Conservation (phyloP, 2,329 filamentous ascomycete genomes). For the Calonectria fujianensis region DNA sequence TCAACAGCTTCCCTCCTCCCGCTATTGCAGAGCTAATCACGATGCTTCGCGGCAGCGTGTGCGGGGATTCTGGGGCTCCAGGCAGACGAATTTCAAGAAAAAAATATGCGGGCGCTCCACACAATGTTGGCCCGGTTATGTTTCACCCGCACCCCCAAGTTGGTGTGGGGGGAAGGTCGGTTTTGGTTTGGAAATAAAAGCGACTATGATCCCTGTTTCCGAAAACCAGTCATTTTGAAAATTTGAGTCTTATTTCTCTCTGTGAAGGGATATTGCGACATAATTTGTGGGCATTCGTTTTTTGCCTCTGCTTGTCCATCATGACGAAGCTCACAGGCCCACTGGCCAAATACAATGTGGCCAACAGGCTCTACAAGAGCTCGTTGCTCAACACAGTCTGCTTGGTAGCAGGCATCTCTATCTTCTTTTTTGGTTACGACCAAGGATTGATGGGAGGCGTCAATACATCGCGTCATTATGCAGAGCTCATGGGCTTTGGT, state of each 20-base stretch:
- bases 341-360: constrained; percentile 11
- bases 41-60: background rate
- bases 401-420: constrained; percentile 4
- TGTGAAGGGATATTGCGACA: background rate
- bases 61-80: constrained; percentile 16
- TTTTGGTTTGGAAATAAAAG: constrained; percentile 9
- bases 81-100: background rate
- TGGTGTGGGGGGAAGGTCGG: background rate
- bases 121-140: constrained; percentile 3
- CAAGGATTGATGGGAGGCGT: constrained; percentile 15
- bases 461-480: constrained; percentile 19
- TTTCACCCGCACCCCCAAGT: background rate
- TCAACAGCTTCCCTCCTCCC: background rate
- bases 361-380: constrained; percentile 18
- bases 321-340: constrained; percentile 12
- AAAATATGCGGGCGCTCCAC: constrained; percentile 11
- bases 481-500: constrained; percentile 21
- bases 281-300: background rate
- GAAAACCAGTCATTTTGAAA: background rate
- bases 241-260: background rate
- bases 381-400: constrained; percentile 6
- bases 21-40: constrained; percentile 19
- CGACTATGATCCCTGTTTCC: constrained; percentile 11
- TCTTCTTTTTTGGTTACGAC: constrained; percentile 19
- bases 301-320: background rate